phyloP scores from a whole-genome alignment of 2,329 filamentous ascomycete species.

The Diplodia corticola region DNA sequence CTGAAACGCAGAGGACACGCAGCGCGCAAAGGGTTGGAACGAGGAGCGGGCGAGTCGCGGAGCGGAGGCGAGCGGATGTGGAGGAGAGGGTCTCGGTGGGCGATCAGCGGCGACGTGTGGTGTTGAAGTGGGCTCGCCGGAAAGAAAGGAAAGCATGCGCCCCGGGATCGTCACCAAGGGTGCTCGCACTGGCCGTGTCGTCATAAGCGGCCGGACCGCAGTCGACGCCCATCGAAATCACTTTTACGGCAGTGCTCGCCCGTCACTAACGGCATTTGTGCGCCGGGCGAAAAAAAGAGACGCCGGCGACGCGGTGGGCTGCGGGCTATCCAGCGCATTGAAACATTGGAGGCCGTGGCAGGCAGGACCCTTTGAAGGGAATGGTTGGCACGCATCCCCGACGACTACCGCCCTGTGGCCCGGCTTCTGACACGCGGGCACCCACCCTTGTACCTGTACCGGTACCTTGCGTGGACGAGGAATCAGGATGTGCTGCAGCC shows the following conservation, averaged over 20 bases:
- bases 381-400: conserved; percentile 9
- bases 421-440: neutral
- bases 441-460: neutral
- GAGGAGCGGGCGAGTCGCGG: neutral
- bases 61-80: conserved; percentile 4
- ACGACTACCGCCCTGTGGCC: neutral
- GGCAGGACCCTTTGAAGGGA: neutral
- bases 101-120: conserved; percentile 21
- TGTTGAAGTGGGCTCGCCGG: conserved; percentile 19
- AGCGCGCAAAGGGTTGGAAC: neutral
- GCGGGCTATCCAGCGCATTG: neutral
- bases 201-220: conserved; percentile 13
- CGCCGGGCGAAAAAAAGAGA: conserved; percentile 3
- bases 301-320: neutral
- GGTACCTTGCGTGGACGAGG: conserved; percentile 3
- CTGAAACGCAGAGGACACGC: conserved; percentile 14
- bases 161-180: conserved; percentile 17
- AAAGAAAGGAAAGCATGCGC: conserved; percentile 8
- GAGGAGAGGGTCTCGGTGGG: conserved; percentile 18
- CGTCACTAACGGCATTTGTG: conserved; percentile 11
- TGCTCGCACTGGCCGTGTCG: conserved; percentile 14
- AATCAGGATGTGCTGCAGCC: neutral
- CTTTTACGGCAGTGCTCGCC: conserved; percentile 7
- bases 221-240: conserved; percentile 3
- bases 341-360: conserved; percentile 4